phyloP scores from a whole-genome alignment of 352 stramenopile genomes.

The Phytophthora vignae region DNA sequence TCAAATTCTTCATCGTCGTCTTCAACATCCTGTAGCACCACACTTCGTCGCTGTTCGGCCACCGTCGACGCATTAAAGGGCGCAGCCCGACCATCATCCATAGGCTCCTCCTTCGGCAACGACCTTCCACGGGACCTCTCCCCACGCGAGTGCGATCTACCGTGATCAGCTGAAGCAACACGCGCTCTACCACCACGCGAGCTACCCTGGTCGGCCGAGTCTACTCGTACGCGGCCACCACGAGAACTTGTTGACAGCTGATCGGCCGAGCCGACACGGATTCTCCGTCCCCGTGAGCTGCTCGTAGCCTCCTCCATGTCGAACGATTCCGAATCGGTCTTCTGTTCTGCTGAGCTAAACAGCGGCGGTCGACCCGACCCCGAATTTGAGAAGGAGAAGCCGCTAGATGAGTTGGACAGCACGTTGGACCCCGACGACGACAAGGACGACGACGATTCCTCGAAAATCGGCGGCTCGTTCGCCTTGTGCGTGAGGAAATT shows the following conservation, averaged over 20 bases:
- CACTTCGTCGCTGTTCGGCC: slow-evolving; percentile 57
- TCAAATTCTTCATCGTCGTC: slow-evolving; percentile 58
- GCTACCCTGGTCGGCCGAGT: slow-evolving; percentile 19
- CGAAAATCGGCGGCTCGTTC: slow-evolving; percentile 77
- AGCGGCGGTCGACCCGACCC: slow-evolving; percentile 42
- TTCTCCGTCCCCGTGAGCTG: slow-evolving; percentile 53
- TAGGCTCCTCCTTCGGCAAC: slow-evolving; percentile 30
- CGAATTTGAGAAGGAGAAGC: slow-evolving; percentile 42
- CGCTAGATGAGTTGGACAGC: slow-evolving; percentile 38
- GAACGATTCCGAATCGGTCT: slow-evolving; percentile 41
- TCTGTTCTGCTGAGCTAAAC: slow-evolving; percentile 67
- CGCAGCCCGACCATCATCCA: slow-evolving; percentile 31
- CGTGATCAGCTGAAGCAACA: slow-evolving; percentile 28
- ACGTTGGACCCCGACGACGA: slow-evolving; percentile 34
- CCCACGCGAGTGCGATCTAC: slow-evolving; percentile 17
- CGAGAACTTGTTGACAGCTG: slow-evolving; percentile 29
- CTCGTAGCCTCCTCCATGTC: slow-evolving; percentile 29
- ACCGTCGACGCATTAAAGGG: slow-evolving; percentile 39
- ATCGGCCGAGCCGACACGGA: slow-evolving; percentile 46
- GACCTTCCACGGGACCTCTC: slow-evolving; percentile 27
- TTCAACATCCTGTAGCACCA: slow-evolving; percentile 77
- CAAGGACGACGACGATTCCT: slow-evolving; percentile 50
- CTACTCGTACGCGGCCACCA: slow-evolving; percentile 24
- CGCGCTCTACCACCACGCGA: slow-evolving; percentile 24
- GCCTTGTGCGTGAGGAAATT: slow-evolving; percentile 80